Evolutionary conservation across 2,329 filamentous ascomycete species (phyloP), one percentile per base, ranked within the genome.

Genomic region (Botrytis fragariae): DNA sequence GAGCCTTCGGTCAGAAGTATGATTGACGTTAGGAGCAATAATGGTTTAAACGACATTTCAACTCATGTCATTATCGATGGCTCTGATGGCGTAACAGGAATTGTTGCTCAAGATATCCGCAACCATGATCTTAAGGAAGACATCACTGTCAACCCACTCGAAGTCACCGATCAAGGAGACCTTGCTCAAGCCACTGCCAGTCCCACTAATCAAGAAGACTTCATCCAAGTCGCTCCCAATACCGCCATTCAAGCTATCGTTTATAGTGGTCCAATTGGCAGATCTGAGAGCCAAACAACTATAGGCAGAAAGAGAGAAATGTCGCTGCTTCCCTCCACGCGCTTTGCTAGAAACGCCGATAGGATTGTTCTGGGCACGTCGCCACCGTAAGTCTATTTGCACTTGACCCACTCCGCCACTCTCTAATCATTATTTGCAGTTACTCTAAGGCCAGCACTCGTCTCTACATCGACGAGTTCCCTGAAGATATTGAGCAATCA

Each of bases 271-370:
- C 5, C 48, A 29, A 68, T 68, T 16, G 65, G n/a, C 29, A 35
- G 65, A 8, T 68, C 65, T 16, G 65, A 68, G 37, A 68, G 65
- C 0, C 65, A 68, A 37, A 54, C 48, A 8, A 68, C 65, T 1
- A 29, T 68, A 8, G 64, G 35, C 22, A 22, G 65, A 39, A 20
- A 29, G 18, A 54, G 37, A n/a, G 54, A 8, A 32, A 68, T 68
- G 65, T 48, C 39, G 20, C 35, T 51, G 10, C 48, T 51, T 18
- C 65, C 65, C 10, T 42, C 48, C 20, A 68, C 51, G 35, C 65
- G 48, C 10, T 68, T 57, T 45, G 65, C 65, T 57, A 39, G 65
- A 22, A 37, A 68, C 8, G 65, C 65, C 5, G 65, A 68, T n/a
- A 18, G 48, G 20, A 42, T 37, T 18, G 39, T 68, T n/a, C 16